A percentile compares a stretch with the other conserved stretches of the same genome.
Evolutionary conservation across 805 yeast genomes (phyloP).

Genomic region (Candida nemodendra): DNA sequence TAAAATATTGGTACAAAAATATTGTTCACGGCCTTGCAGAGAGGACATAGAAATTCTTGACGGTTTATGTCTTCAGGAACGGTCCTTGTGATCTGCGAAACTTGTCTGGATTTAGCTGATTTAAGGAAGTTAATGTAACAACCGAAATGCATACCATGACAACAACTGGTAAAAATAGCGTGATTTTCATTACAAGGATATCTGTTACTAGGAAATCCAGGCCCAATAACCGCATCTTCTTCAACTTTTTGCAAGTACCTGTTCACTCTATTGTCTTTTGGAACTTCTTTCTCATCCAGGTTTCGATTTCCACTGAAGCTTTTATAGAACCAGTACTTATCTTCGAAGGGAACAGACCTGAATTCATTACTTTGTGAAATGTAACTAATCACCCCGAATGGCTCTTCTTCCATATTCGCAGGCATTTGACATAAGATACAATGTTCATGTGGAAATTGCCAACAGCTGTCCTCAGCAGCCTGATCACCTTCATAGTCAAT

Average conservation of each 20-base stretch:
- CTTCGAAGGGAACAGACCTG: slow-evolving; percentile 61
- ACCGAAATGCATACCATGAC: slow-evolving; percentile 87
- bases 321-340: slow-evolving; percentile 62
- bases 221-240: slow-evolving; percentile 54
- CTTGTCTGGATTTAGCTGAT: slow-evolving; percentile 50
- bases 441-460: slow-evolving; percentile 72
- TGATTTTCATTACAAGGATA: slow-evolving; percentile 39
- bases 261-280: slow-evolving; percentile 30
- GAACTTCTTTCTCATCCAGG: slow-evolving; percentile 26
- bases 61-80: slow-evolving; percentile 71
- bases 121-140: slow-evolving; percentile 68
- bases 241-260: slow-evolving; percentile 37
- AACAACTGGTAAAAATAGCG: slow-evolving; percentile 71
- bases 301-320: slow-evolving; percentile 56
- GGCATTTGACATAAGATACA: slow-evolving; percentile 85
- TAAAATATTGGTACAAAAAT: slow-evolving; percentile 77
- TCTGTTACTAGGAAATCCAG: slow-evolving; percentile 56
- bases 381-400: slow-evolving; percentile 73
- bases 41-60: slow-evolving; percentile 82
- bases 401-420: slow-evolving; percentile 51
- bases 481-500: slow-evolving; percentile 42
- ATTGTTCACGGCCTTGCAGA: slow-evolving; percentile 85
- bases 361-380: slow-evolving; percentile 58
- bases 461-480: slow-evolving; percentile 38
- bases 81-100: slow-evolving; percentile 76